These are phyloP conservation scores for Hygrophorus russula DNA, from an alignment of 768 basidiomycete genomes.

Conservation along the genomic window DNA sequence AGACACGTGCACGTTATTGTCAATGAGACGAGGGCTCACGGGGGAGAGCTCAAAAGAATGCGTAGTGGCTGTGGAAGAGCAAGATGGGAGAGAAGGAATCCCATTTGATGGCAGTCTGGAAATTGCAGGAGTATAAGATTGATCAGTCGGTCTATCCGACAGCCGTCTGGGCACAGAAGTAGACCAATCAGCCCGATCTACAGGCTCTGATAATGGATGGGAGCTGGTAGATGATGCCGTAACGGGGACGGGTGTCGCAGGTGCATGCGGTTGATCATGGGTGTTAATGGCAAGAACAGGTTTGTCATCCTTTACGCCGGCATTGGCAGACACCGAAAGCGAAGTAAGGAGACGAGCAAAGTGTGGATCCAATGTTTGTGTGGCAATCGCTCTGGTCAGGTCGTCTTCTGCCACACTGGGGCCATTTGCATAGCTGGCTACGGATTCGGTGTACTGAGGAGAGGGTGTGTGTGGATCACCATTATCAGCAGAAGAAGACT, in stretches of 20 bases:
- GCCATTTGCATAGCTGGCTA: conserved; percentile 15
- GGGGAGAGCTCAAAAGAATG: neutral
- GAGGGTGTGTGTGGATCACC: conserved; percentile 55
- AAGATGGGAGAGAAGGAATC: neutral
- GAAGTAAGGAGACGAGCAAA: conserved; percentile 57
- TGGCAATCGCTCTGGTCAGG: conserved; percentile 14
- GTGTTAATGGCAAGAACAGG: conserved; percentile 8
- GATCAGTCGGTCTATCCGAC: neutral
- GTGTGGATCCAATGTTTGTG: conserved; percentile 48
- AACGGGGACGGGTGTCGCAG: conserved; percentile 14
- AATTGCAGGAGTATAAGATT: neutral
- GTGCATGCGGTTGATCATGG: conserved; percentile 7
- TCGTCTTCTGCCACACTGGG: conserved; percentile 24
- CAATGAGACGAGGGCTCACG: neutral
- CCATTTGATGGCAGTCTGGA: neutral
- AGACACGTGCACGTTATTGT: neutral
- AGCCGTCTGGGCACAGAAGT: conserved; percentile 9
- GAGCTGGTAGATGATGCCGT: conserved; percentile 12
- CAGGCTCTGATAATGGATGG: conserved; percentile 4
- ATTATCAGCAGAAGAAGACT: conserved; percentile 50
- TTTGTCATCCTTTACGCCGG: conserved; percentile 8
- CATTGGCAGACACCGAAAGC: conserved; percentile 43
- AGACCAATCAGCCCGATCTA: conserved; percentile 12
- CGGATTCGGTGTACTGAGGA: conserved; percentile 38
- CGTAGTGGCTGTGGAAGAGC: neutral